phyloP scores from a whole-genome alignment of 345 rosid species.

The Raphanus sativus region DNA sequence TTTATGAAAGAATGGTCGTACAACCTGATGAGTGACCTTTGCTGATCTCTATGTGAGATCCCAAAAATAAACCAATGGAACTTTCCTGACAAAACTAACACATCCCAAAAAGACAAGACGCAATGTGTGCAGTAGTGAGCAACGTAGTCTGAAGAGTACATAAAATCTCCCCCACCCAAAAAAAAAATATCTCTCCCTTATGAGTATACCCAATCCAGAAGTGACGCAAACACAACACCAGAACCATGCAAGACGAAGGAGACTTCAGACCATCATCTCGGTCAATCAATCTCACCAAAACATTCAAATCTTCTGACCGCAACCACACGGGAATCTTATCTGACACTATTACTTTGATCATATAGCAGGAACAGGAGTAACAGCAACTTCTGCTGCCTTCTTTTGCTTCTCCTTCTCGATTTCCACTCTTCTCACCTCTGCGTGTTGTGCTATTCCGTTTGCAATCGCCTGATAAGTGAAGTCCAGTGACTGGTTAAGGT shows the following conservation, averaged over 20 bases:
- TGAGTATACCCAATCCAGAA: neutral
- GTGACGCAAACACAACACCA: neutral
- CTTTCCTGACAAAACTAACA: slow-evolving; percentile 3
- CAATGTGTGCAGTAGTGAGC: neutral
- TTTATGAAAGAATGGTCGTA: slow-evolving; percentile 37
- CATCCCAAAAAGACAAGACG: slow-evolving; percentile 10
- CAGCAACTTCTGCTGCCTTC: slow-evolving; percentile 51
- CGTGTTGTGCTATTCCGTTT: slow-evolving; percentile 86
- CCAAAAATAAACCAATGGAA: slow-evolving; percentile 13
- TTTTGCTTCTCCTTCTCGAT: slow-evolving; percentile 87
- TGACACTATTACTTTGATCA: slow-evolving; percentile 17
- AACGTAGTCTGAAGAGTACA: neutral
- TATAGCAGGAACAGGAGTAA: slow-evolving; percentile 4
- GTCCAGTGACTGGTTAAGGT: slow-evolving; percentile 77
- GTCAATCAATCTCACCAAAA: slow-evolving; percentile 8
- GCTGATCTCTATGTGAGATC: slow-evolving; percentile 33
- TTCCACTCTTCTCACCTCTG: slow-evolving; percentile 87
- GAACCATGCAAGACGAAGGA: neutral
- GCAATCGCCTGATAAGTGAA: slow-evolving; percentile 86
- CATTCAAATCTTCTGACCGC: slow-evolving; percentile 14
- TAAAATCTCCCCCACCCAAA: slow-evolving; percentile 1
- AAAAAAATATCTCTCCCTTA: too few relatives aligned
- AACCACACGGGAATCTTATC: slow-evolving; percentile 28
- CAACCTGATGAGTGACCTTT: slow-evolving; percentile 29
- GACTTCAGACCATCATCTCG: neutral